Evolutionary conservation across 345 rosid genomes (phyloP), one percentile per base, ranked within the genome.

Genomic region (Citrus hindsii): DNA sequence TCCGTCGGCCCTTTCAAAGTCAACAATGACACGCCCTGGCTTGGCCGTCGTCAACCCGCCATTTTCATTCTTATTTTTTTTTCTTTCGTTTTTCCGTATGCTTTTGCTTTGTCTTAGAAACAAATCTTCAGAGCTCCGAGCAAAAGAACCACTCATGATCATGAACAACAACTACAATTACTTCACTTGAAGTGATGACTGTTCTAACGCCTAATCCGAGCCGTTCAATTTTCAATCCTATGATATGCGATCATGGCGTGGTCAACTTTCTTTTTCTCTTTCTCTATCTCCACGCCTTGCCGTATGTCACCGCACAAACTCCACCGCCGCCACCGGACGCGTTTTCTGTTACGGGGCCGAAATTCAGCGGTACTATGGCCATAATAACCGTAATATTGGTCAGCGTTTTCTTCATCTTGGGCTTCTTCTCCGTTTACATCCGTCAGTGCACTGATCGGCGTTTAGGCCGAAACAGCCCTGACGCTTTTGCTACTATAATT

Each of bases 391-490:
- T 92, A 37, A 83, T 86, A 35, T 79, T 92, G n/a, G 87, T 95
- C 37, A 67, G 88, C 71, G 78, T 77, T 32, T 88, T 92, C 82
- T 93, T 91, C 81, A 27, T 82, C 14, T 35, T 93, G 81, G 98
- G 98, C 16, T 92, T 92, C 83, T 72, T 82, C 84, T 87, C 94
- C 58, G 80, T 92, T 79, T 93, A 86, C 76, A 37, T 92, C 80
- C 84, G 92, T 6, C 87, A 77, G 63, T 93, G 91, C 77, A 25
- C 83, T 22, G 86, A 35, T 8, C 67, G 80, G 2, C n/a, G n/a
- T n/a, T n/a, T n/a, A n/a, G 28, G 70, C 22, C 40, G 69, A 37
- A 53, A 59, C 56, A 14, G 22, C 63, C 8, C 24, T 19, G 73
- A 33, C 63, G 71, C 72, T 18, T 4, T 80, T 16, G 19, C 64